Evolutionary conservation across 805 yeast species (phyloP).

Genomic region (Spathaspora girioi): DNA sequence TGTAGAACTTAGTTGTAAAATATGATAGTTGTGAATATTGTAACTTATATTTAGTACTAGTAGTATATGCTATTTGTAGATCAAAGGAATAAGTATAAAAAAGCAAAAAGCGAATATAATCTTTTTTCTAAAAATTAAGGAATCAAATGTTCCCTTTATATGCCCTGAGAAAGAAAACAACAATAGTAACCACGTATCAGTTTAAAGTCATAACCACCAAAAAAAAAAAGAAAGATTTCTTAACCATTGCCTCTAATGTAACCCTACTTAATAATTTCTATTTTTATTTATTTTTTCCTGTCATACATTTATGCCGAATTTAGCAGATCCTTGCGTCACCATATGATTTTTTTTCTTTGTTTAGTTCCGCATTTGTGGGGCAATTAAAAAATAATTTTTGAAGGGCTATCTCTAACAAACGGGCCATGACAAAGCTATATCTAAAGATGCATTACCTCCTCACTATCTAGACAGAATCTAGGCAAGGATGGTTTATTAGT

Average conservation of each 20-base stretch:
- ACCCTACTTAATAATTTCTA: background rate
- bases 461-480: conserved; percentile 5
- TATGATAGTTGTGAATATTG: background rate
- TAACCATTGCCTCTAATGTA: background rate
- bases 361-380: background rate
- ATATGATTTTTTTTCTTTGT: background rate
- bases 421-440: background rate
- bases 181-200: background rate
- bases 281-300: background rate
- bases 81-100: background rate
- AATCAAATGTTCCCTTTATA: background rate
- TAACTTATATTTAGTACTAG: background rate
- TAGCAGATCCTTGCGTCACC: background rate
- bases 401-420: background rate
- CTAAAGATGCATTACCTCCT: conserved; percentile 1
- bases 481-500: conserved; percentile 6
- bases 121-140: background rate
- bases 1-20: background rate
- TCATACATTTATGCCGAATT: background rate
- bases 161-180: background rate
- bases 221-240: background rate
- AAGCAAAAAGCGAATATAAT: background rate
- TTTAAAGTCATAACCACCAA: too few relatives aligned
- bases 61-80: background rate
- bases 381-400: background rate